Evolutionary conservation across 2,329 filamentous ascomycete species (phyloP), one percentile per base, ranked within the genome.

Genomic region (Cordyceps tenuipes): DNA sequence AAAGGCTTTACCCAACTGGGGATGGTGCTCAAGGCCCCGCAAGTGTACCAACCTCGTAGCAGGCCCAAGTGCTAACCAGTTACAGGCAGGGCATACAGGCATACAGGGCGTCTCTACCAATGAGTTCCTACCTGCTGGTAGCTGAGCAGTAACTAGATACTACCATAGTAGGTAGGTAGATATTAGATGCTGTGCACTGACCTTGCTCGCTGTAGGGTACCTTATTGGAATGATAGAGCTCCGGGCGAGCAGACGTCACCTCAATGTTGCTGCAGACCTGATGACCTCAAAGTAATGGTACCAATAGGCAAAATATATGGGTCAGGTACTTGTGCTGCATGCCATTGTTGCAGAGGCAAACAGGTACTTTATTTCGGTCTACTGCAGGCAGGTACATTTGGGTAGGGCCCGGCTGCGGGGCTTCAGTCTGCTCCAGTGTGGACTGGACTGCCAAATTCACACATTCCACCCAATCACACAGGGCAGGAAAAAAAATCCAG

Each of bases 401-500:
- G 17, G 7, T 41, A 46, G 56, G 56, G 56, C 47, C 31, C 7
- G 26, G n/a, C 21, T 60, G 58, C 49, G 34, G 58, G 58, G 58
- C 49, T 9, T 36, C 34, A 36, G 26, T 36, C 44, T 29, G 9
- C 44, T 50, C 44, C 34, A 57, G 31, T 44, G 44, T 39, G 34
- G 34, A 43, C 34, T 36, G 34, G 34, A 29, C 36, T 36, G 55
- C 55, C 31, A 41, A 48, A 50, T 50, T 41, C 55, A 50, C 57
- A 52, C 41, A 49, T 36, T 41, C 57, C 52, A 63, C 67, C 71
- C 72, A 74, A 74, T 74, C 71, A 74, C 67, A 71, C 65, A 63
- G 29, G 62, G 58, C 65, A 64, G 70, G 66, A 66, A 72, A 73
- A 74, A 74, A 74, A 73, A 69, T 72, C 68, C 70, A 65, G 69